Conservation (phyloP, 2,329 filamentous ascomycete species). For the Periglandula ipomoeae region DNA sequence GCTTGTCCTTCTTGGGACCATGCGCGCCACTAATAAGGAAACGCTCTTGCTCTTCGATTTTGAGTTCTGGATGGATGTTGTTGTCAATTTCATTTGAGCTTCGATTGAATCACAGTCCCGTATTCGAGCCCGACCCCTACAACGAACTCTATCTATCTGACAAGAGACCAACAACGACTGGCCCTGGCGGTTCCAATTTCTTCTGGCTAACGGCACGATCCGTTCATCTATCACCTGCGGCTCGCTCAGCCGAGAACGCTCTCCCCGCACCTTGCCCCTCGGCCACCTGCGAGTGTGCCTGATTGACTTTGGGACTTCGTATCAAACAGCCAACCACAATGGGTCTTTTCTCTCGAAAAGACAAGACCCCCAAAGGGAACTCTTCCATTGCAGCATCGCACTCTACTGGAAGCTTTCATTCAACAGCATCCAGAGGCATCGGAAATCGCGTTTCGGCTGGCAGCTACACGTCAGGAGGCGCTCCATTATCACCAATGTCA, state of each 20-base stretch:
- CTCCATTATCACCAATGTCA: constrained; percentile 43
- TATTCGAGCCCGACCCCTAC: not conserved
- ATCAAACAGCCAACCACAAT: constrained; percentile 23
- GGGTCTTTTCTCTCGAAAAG: constrained; percentile 48
- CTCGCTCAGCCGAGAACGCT: constrained; percentile 6
- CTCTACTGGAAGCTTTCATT: constrained; percentile 43
- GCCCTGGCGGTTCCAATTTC: not conserved
- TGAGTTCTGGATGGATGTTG: not conserved
- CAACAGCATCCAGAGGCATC: constrained; percentile 37
- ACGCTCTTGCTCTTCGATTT: not conserved
- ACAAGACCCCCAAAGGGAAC: constrained; percentile 37
- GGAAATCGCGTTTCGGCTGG: constrained; percentile 42
- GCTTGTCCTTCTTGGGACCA: constrained; percentile 2
- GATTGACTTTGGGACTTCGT: constrained; percentile 7
- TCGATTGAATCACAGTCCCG: not conserved
- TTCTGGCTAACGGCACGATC: constrained; percentile 1
- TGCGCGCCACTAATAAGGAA: constrained; percentile 5
- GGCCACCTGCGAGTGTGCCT: constrained; percentile 8
- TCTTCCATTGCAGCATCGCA: constrained; percentile 33
- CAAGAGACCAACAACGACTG: not conserved
- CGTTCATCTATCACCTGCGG: constrained; percentile 8
- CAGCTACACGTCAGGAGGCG: constrained; percentile 34
- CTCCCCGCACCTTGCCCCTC: constrained; percentile 13
- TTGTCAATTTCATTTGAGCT: not conserved
- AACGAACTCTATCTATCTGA: not conserved